Evolutionary conservation across 495 filamentous ascomycete species (phyloP), one percentile per base, ranked within the genome.

Genomic region (Haplographium delicatum): DNA sequence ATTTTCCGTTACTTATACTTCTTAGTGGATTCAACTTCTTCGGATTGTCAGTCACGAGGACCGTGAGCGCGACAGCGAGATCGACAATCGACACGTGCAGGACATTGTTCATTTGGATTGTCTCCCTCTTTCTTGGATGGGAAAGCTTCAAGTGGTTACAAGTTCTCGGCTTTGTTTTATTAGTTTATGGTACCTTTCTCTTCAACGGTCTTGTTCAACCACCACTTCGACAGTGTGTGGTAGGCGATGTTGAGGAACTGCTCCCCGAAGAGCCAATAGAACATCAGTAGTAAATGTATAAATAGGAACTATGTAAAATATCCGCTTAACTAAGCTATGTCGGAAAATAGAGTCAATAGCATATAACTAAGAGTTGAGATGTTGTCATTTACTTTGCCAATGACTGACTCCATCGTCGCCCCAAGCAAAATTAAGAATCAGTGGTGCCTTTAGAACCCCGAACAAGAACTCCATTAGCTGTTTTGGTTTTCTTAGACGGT

Each of bases 121-220:
- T 96, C 15, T 94, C 88, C 3, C 77, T 98, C 8, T 89, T 85
- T 5, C 78, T 98, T 0, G 90, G 93, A 44, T 98, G 93, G 93
- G 93, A 98, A 68, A 82, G 79, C 8, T 98, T 98, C 80, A 98
- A 97, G 70, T 96, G 90, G 86, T 77, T 98, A 8, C 93, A 98
- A 68, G 88, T 98, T 3, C 65, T 78, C 2, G 93, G 93, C 2
- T 98, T 98, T 62, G 84, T 62, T 0, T 66, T 96, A 47, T 79
- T 98, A 19, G 93, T 98, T 24, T 98, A 96, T 60, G 95, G 93
- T 57, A 98, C 93, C 0, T 96, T 95, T 67, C 61, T 98, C 47
- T 98, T 96, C 75, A 97, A 98, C 69, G 89, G 91, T 52, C 78
- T 97, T 45, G 78, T 97, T 16, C 73, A 79, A 20, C 87, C 88